Evolutionary conservation across 345 rosid genomes (phyloP).

Genomic region (Melaleuca quinquenervia): DNA sequence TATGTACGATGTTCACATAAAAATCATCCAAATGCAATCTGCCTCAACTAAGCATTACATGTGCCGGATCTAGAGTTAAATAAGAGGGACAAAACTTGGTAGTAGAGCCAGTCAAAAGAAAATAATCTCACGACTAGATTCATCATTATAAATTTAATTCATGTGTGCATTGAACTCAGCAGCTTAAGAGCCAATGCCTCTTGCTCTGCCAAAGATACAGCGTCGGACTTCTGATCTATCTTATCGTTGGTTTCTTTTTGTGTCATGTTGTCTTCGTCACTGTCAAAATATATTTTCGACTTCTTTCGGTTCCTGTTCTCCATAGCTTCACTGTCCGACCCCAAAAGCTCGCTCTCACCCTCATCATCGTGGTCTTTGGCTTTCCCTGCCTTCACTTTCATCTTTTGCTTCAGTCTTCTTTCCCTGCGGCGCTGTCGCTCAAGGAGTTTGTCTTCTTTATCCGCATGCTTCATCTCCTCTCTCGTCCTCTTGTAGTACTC

Average conservation of each 20-base stretch:
- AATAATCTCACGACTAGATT: background rate
- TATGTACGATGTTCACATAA: background rate
- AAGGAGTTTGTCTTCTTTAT: conserved; percentile 70
- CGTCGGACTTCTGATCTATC: conserved; percentile 18
- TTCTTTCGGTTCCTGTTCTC: conserved; percentile 28
- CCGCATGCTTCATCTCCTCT: conserved; percentile 63
- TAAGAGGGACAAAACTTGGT: background rate
- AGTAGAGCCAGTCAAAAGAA: background rate
- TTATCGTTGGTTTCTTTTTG: background rate
- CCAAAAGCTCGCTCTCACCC: conserved; percentile 33
- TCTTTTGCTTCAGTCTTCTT: conserved; percentile 55
- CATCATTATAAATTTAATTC: background rate
- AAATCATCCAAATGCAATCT: background rate
- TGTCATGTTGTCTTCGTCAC: conserved; percentile 21
- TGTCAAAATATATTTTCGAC: conserved; percentile 40
- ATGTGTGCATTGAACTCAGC: conserved; percentile 43
- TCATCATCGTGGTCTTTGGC: conserved; percentile 19
- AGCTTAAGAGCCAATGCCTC: conserved; percentile 80
- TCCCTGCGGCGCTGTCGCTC: conserved; percentile 65
- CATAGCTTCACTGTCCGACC: conserved; percentile 29
- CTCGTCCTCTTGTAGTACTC: conserved; percentile 58
- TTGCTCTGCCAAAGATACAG: conserved; percentile 61
- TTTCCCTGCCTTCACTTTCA: conserved; percentile 52
- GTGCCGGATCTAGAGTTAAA: background rate
- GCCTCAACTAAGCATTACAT: background rate